Base-by-base conservation (phyloP, 208 protist species). In the Wallacemonas sp. region DNA sequence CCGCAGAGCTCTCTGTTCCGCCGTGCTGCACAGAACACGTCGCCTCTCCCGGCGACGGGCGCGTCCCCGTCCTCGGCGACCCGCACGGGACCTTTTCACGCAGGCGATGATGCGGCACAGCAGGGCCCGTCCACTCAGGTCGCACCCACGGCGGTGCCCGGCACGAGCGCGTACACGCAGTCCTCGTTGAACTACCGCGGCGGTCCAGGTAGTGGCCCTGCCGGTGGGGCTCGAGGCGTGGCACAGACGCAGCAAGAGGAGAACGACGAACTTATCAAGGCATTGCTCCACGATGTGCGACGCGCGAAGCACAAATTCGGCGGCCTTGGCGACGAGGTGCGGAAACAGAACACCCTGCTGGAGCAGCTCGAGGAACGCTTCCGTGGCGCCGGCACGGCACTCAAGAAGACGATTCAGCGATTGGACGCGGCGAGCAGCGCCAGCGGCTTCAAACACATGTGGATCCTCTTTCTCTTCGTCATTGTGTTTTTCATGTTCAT, bases 391-490 rank as follows among this genome's bases (percentile, higher is more conserved):
- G 70, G 76, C n/a, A 65, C 57, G 17, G 72, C 73, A 0, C 60
- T 94, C 6, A 54, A 60, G 0, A 64, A 60, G 22, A 91, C 85
- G 30, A 81, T 94, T 72, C 71, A 62, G 21, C 76, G 81, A 29
- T 63, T 94, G 22, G 67, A 84, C 52, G 44, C 66, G 3, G 53
- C 52, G 6, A 44, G 57, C 24, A 73, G 66, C 17, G 32, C 75
- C 38, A 72, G 64, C 42, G 64, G 65, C 38, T 66, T 85, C 37
- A 68, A 39, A n/a, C 89, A 94, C 63, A 91, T 94, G 71, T 94
- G 89, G 86, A 34, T 89, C 24, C 73, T 94, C n/a, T 86, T 86
- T 21, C 64, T 92, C 3, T 92, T 94, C 63, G 78, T 87, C 17
- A 27, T 94, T 57, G 61, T 87, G 17, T 88, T 91, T 26, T 73